phyloP scores from a whole-genome alignment of 1,139 yeast species.

The Zygosaccharomyces sapae region DNA sequence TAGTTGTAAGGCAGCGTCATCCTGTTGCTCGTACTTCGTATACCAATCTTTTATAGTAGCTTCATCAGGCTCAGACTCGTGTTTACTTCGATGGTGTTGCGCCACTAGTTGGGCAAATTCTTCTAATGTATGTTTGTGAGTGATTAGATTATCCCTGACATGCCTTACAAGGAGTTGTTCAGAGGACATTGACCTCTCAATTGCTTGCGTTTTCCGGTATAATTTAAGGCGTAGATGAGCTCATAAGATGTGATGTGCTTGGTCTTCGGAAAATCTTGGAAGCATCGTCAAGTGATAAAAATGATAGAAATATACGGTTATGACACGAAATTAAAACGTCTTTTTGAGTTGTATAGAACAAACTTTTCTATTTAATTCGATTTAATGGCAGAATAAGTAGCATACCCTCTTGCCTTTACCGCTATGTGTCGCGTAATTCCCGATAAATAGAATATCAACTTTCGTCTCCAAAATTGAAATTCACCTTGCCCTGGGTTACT shows the following conservation, averaged over 20 bases:
- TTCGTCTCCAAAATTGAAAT: too few species aligned
- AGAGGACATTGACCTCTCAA: slow-evolving; percentile 8
- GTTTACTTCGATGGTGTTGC: slow-evolving; percentile 3
- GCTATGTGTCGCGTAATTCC: too few species aligned
- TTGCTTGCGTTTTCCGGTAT: background rate
- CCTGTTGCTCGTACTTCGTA: slow-evolving; percentile 6
- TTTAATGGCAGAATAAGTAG: too few species aligned
- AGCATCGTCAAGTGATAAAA: background rate
- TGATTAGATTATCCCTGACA: slow-evolving; percentile 6
- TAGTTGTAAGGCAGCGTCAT: slow-evolving; percentile 3
- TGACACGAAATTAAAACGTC: too few species aligned
- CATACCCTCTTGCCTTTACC: too few species aligned
- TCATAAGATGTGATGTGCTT: background rate
- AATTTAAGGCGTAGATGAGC: background rate
- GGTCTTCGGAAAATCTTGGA: background rate
- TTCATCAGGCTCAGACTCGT: background rate
- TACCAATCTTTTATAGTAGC: slow-evolving; percentile 10
- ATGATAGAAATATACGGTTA: background rate
- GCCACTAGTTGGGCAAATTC: slow-evolving; percentile 9
- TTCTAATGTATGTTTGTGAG: slow-evolving; percentile 3
- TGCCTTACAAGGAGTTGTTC: slow-evolving; percentile 10
- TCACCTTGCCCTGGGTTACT: too few species aligned
- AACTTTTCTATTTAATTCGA: too few species aligned
- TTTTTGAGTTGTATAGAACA: too few species aligned
- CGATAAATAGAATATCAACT: too few species aligned